Conservation (phyloP, 1,284 basidiomycete species). For the Laetiporus sulphureus region DNA sequence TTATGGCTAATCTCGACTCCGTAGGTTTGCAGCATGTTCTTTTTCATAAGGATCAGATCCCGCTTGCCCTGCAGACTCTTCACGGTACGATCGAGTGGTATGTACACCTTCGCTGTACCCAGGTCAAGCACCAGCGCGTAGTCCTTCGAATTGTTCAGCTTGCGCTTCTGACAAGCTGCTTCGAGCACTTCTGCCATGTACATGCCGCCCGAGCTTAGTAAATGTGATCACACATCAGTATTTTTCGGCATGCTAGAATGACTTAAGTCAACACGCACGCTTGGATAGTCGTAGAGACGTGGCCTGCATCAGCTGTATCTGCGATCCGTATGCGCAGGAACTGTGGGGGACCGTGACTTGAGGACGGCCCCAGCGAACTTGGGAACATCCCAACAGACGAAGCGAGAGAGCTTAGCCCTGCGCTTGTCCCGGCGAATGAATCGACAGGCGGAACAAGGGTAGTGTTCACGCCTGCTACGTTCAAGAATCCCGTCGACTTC, state of each 20-base stretch:
- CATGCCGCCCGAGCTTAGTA: constrained; percentile 79
- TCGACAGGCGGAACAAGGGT: constrained; percentile 27
- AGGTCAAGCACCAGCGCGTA: constrained; percentile 71
- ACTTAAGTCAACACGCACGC: constrained; percentile 52
- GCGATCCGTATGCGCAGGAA: constrained; percentile 76
- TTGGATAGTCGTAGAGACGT: constrained; percentile 81
- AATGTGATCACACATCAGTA: not conserved
- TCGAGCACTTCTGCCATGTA: constrained; percentile 97
- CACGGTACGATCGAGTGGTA: constrained; percentile 94
- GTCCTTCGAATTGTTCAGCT: constrained; percentile 68
- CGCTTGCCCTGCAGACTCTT: constrained; percentile 85
- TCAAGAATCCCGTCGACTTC: constrained; percentile 33
- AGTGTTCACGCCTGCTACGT: constrained; percentile 7
- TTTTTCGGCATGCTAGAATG: not conserved
- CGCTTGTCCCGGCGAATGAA: constrained; percentile 25
- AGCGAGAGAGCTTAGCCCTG: constrained; percentile 30
- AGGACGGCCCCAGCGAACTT: constrained; percentile 58
- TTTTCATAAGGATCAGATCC: constrained; percentile 80
- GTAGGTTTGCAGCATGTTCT: constrained; percentile 66
- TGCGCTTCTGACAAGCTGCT: constrained; percentile 70
- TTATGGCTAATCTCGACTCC: constrained; percentile 56
- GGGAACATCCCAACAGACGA: constrained; percentile 43
- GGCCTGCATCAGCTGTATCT: constrained; percentile 72
- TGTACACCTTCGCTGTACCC: constrained; percentile 73
- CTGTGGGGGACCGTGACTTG: constrained; percentile 71